Base-by-base conservation (phyloP, 345 rosid species). In the Crucihimalaya himalaica region DNA sequence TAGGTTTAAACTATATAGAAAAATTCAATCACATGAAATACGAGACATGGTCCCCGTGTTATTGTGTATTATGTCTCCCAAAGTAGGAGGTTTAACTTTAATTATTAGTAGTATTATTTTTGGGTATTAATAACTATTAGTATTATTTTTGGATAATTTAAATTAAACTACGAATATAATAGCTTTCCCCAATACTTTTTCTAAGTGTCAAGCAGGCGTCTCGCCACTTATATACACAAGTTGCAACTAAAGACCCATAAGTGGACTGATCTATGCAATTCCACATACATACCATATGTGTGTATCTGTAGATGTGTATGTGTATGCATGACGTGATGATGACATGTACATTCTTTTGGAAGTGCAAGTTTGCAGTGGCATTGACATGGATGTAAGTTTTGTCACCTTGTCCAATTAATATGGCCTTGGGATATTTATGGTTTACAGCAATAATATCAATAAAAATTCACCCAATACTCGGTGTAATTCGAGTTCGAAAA, bases 291-390 rank as follows among this genome's bases (percentile, higher is more conserved):
- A 5, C 42, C 9, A 32, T 47, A 34, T 21, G 2, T 42, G 5
- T 54, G 31, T 51, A 5, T 27, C 1, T 35, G 39, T 68, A 31
- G 16, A 42, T 70, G 28, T 69, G 42, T 69, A 13, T 12, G 35
- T 13, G 74, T 75, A 61, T 68, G 79, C 69, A 61, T 75, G 79
- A 75, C 70, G 79, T 53, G 58, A 53, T 51, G 57, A 68, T 75
- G 79, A 75, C 74, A 53, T 68, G 63, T 32, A 68, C 31, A 75
- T 60, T 51, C 46, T 55, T 47, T 47, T 74, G 31, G 16, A 56
- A 65, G 40, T 66, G 59, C 72, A 56, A 66, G 53, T 67, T 59
- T 64, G 66, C 51, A 46, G 58, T 34, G 20, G 78, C 66, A 54
- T 56, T 66, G 72, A 39, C 72, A 66, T 48, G 67, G 67, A 66